A percentile compares a stretch with the other conserved stretches of the same genome.
Evolutionary conservation across 805 yeast species (phyloP).

Genomic region (Yarrowia deformans): DNA sequence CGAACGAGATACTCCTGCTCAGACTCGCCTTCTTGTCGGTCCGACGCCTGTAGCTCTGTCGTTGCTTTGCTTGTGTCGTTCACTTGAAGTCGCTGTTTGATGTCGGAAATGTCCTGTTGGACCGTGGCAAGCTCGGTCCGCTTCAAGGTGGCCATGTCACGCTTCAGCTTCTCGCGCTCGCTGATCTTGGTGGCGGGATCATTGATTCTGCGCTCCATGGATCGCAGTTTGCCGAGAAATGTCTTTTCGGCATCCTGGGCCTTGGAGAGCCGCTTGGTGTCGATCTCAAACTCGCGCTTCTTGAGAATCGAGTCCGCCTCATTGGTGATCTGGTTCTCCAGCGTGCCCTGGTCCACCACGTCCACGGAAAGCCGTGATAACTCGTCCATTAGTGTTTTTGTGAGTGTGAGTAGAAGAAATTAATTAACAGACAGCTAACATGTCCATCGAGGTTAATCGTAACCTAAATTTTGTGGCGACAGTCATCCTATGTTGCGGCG

Average conservation of each 20-base stretch:
- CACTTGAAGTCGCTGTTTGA: conserved; percentile 56
- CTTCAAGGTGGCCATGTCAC: conserved; percentile 62
- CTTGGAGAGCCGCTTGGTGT: conserved; percentile 75
- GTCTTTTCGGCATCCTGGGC: conserved; percentile 59
- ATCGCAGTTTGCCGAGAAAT: conserved; percentile 54
- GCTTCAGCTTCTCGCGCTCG: conserved; percentile 60
- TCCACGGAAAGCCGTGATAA: conserved; percentile 59
- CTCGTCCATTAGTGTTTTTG: conserved; percentile 40
- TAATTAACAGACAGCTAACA: background rate
- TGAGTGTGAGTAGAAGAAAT: background rate
- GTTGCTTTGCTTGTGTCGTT: conserved; percentile 43
- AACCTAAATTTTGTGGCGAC: background rate
- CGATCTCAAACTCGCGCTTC: conserved; percentile 72
- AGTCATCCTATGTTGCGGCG: background rate
- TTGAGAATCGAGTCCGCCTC: conserved; percentile 68
- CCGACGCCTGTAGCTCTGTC: conserved; percentile 39
- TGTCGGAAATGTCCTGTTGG: conserved; percentile 69
- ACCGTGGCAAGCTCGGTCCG: conserved; percentile 61
- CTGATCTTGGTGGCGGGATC: conserved; percentile 70
- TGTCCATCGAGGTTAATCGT: background rate
- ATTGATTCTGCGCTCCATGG: conserved; percentile 58
- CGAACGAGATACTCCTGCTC: conserved; percentile 81
- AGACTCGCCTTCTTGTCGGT: conserved; percentile 72
- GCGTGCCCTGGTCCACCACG: conserved; percentile 76
- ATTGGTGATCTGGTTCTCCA: conserved; percentile 75